A percentile compares a stretch with the other conserved stretches of the same genome.
These are phyloP conservation scores for Starmerella asiatica DNA, from an alignment of 805 yeast genomes.

Conservation along the genomic window DNA sequence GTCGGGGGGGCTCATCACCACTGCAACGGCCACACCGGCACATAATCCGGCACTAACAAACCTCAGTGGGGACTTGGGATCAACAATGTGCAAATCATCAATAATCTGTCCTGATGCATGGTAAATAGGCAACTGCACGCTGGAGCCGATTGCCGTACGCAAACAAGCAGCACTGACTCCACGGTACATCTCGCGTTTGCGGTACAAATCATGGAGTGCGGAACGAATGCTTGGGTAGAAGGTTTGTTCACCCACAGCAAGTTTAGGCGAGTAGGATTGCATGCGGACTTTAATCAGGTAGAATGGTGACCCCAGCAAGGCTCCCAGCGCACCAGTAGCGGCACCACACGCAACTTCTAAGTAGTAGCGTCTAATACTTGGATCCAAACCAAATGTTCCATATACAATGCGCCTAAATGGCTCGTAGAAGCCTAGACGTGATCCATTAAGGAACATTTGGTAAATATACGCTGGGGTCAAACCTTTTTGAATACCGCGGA, in stretches of 20 bases:
- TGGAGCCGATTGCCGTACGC: conserved; percentile 90
- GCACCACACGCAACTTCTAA: conserved; percentile 74
- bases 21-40: conserved; percentile 84
- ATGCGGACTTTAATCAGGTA: conserved; percentile 88
- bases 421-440: conserved; percentile 88
- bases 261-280: conserved; percentile 70
- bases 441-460: conserved; percentile 85
- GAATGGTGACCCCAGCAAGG: conserved; percentile 78
- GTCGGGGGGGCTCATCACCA: conserved; percentile 97
- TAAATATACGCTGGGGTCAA: conserved; percentile 77
- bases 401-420: conserved; percentile 60
- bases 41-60: conserved; percentile 26
- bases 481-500: conserved; percentile 81
- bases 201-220: conserved; percentile 52
- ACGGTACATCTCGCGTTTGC: conserved; percentile 64
- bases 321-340: conserved; percentile 77
- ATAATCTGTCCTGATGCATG: conserved; percentile 58
- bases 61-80: conserved; percentile 32
- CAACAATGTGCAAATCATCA: conserved; percentile 34
- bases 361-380: conserved; percentile 37
- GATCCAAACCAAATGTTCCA: conserved; percentile 37
- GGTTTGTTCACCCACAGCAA: conserved; percentile 82
- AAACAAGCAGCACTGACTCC: conserved; percentile 92
- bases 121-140: conserved; percentile 88
- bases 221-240: conserved; percentile 57